Evolutionary conservation across 768 basidiomycete genomes (phyloP), one percentile per base, ranked within the genome.

Genomic region (Boletus tylopilopsis): DNA sequence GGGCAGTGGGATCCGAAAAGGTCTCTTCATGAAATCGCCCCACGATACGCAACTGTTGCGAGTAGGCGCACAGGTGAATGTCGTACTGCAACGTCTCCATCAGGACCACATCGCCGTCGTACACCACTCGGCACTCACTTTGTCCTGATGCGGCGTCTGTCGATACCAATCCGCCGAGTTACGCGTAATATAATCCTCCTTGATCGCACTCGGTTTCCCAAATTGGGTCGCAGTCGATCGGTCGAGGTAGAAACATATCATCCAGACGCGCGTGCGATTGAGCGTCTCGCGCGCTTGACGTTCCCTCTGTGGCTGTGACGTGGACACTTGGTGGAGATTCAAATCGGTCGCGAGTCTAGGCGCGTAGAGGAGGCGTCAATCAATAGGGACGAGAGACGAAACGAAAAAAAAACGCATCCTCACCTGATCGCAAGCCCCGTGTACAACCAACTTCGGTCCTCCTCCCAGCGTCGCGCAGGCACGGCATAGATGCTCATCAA

Each of bases 281-380:
- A 93, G 69, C 29, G 88, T 77, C 70, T 94, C 92, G 16, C 92
- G 76, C 55, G 88, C 87, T 54, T 87, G 81, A 32, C 76, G 81
- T 67, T 92, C 89, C 21, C 78, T 82, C 47, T 80, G 75, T n/a
- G 83, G 78, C 57, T 84, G 81, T 6, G 72, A 72, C 9, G 71
- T 71, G 8, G 81, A 72, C 9, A 79, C 80, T 41, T 85, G 81
- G 57, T 92, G 91, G 21, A 94, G 68, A 64, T 94, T 94, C 36
- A 95, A 73, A 63, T 94, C 93, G 2, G 91, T 93, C 5, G 91
- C 93, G 63, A 94, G 85, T 47, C 86, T 87, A n/a, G n/a, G n/a
- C n/a, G n/a, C n/a, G n/a, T n/a, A n/a, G n/a, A n/a, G n/a, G n/a
- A n/a, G n/a, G n/a, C n/a, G n/a, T n/a, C n/a, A n/a, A n/a, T n/a